Base-by-base conservation (phyloP, 2,329 filamentous ascomycete species). In the Teratosphaeria epicoccoides region DNA sequence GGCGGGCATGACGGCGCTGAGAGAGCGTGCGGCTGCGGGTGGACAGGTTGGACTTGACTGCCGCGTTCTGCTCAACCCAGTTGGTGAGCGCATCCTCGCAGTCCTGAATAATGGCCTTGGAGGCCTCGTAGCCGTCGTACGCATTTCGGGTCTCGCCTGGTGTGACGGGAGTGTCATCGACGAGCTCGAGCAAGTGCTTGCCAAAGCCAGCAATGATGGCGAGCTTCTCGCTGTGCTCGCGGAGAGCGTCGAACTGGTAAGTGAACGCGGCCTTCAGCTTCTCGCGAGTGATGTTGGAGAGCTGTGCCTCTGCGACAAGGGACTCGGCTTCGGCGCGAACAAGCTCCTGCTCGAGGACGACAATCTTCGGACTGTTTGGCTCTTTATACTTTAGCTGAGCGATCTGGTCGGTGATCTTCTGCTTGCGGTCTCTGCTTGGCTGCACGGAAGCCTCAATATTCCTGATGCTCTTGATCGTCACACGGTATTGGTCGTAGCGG, bases 361-460 rank as follows among this genome's bases (percentile, higher is more conserved):
- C 89, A 62, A 98, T 96, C 75, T 89, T 93, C 58, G 91, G 90
- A 29, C 90, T 96, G 76, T 95, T 95, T 61, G 93, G 93, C 72
- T 98, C 93, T 77, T 98, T 98, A 82, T 97, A 98, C 74, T 98
- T 98, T 64, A 98, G 81, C 71, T 97, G 91, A 48, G 93, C 91
- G 63, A 98, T 98, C 69, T 97, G 88, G 69, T 98, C 93, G 64
- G 88, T 95, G 67, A 98, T 97, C 76, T 97, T 98, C 72, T 97
- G 91, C 77, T 98, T 98, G 72, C 93, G 87, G 73, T 98, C 93
- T 74, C 93, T 82, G 76, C 90, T 96, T 52, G 93, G 93, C 74
- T 98, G 93, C 48, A 98, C 93, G 22, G 91, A 97, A 54, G 91
- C 90, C 73, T 98, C 93, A 59, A 98, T 98, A 74, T 98, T 98